Evolutionary conservation across 768 basidiomycete genomes (phyloP).

Genomic region (Lactifluus volemus): DNA sequence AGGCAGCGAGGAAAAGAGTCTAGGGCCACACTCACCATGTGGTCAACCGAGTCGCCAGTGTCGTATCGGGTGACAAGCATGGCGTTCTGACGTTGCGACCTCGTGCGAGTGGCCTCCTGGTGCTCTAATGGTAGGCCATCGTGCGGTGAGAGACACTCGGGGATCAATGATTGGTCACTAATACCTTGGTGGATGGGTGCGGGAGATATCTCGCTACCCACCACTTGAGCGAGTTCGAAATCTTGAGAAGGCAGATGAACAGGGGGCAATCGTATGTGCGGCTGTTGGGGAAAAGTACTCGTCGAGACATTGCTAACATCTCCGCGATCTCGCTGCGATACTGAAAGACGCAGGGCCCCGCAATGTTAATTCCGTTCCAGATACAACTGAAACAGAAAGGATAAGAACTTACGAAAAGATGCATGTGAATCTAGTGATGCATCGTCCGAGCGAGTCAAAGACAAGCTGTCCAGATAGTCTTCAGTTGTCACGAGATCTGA

Average conservation of each 20-base stretch:
- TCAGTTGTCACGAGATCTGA: background rate
- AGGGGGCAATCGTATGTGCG: background rate
- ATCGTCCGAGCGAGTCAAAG: background rate
- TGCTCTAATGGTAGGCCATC: no score
- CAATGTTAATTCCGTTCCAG: background rate
- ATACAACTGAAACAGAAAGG: background rate
- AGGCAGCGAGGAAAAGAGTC: no score
- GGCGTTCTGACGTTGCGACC: background rate
- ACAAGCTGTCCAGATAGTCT: background rate
- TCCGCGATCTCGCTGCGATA: background rate
- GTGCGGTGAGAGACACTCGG: background rate
- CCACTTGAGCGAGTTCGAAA: background rate
- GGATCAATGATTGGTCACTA: no score
- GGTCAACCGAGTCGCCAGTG: no score
- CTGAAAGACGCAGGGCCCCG: background rate
- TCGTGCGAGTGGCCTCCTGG: no score
- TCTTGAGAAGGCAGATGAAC: background rate
- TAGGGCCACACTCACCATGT: no score
- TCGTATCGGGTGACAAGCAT: no score
- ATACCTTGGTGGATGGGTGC: background rate
- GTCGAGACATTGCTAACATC: background rate
- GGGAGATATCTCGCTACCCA: background rate
- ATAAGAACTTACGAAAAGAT: background rate
- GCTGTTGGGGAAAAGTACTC: background rate
- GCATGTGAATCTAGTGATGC: background rate